phyloP scores from a whole-genome alignment of 495 filamentous ascomycete genomes.

The Clavariopsis aquatica region DNA sequence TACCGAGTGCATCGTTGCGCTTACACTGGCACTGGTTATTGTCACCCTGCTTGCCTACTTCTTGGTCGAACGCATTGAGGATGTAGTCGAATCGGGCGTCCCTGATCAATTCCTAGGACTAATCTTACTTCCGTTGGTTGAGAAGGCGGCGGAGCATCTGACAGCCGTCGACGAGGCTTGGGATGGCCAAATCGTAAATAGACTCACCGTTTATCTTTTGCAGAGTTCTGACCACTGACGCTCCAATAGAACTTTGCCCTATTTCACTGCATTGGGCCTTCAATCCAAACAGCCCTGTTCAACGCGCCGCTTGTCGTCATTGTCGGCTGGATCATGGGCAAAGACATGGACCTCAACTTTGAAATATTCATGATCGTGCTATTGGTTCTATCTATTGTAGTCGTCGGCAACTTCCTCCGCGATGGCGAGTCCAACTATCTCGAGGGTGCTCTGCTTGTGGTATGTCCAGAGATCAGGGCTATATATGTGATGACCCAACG shows the following conservation, averaged over 20 bases:
- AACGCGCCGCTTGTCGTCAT: constrained; percentile 83
- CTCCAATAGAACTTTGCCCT: constrained; percentile 73
- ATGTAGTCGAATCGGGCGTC: constrained; percentile 64
- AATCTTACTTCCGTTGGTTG: constrained; percentile 74
- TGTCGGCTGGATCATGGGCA: constrained; percentile 76
- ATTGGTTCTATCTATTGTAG: constrained; percentile 81
- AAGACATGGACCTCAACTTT: constrained; percentile 78
- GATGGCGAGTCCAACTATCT: constrained; percentile 53
- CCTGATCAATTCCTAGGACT: constrained; percentile 59
- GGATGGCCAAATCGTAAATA: constrained; percentile 64
- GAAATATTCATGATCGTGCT: constrained; percentile 84
- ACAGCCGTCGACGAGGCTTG: constrained; percentile 91
- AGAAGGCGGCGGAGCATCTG: constrained; percentile 88
- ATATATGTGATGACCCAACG: background rate
- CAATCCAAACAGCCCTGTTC: constrained; percentile 86
- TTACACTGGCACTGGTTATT: constrained; percentile 65
- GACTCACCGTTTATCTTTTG: background rate
- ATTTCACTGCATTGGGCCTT: constrained; percentile 82
- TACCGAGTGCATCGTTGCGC: constrained; percentile 69
- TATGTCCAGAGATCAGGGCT: background rate
- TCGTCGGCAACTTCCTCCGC: constrained; percentile 57
- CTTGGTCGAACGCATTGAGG: constrained; percentile 77
- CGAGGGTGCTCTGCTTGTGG: constrained; percentile 45
- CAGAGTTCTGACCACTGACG: background rate
- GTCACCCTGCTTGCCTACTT: constrained; percentile 81